Evolutionary conservation across 2,329 filamentous ascomycete species (phyloP), one percentile per base, ranked within the genome.

Genomic region (Fusarium neocosmosporiellum): DNA sequence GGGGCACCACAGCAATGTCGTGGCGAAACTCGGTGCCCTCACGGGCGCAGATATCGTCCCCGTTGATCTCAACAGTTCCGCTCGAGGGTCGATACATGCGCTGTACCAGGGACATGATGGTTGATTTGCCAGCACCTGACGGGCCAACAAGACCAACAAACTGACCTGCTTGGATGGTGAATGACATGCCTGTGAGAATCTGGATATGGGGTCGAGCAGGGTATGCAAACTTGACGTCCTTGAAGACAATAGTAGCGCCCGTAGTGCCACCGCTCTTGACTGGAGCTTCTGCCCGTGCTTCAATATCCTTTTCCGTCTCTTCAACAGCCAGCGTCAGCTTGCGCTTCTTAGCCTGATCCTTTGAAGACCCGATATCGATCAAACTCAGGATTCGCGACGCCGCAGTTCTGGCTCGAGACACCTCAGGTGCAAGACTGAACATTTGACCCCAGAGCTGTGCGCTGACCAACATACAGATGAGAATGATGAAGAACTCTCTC

Each of bases 371-470:
- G 4, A 88, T 78, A 53, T 85, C 82, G 58, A 89, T 85, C 29
- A 89, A 80, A 66, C 80, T 84, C 61, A 88, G 81, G 53, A 93
- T 89, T 37, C 89, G 84, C 7, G 86, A 87, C 13, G 90, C 88
- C 4, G 92, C 90, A 2, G 85, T 84, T 33, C 87, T 87, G 1
- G 93, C 92, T 50, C 89, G 88, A 1, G 91, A 90, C n/a, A 95
- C 87, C 71, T 95, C 93, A 1, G 92, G 93, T 0, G 92, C 92
- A 1, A 95, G 87, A 27, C 90, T 90, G 78, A 95, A 94, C 80
- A 94, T 90, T 75, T 94, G 90, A 11, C 92, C 91, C 86, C 91
- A 93, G 7, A 92, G 85, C 79, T 93, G 91, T 0, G 93, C 92
- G 65, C 90, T 92, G 41, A 94, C 90, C 2, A 95, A 86, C 74